Evolutionary conservation across 805 yeast species (phyloP).

Genomic region (Cyberlindnera maclurae): DNA sequence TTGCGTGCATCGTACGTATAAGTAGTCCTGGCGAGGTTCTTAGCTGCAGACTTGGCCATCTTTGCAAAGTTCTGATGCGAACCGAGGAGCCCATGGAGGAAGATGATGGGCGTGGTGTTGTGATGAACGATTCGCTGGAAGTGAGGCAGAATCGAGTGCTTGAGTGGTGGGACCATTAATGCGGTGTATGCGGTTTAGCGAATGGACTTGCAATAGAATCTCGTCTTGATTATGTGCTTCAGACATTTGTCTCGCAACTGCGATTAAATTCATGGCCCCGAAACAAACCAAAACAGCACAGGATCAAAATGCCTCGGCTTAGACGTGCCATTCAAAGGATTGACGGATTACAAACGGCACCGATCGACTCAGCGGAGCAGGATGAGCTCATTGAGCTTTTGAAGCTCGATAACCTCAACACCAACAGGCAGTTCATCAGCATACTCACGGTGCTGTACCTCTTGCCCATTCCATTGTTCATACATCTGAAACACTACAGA

Average conservation of each 20-base stretch:
- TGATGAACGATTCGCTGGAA: constrained; percentile 3
- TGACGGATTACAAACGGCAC: constrained; percentile 8
- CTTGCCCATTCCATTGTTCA: constrained; percentile 13
- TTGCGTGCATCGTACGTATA: constrained; percentile 45
- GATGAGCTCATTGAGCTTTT: constrained; percentile 15
- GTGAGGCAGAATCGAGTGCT: constrained; percentile 4
- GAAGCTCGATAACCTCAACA: constrained; percentile 6
- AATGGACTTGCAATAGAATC: too few species aligned
- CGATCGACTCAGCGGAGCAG: constrained; percentile 16
- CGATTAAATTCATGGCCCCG: too few species aligned
- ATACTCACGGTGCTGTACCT: constrained; percentile 12
- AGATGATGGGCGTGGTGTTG: constrained; percentile 29
- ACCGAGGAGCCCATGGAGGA: constrained; percentile 53
- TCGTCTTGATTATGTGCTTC: too few species aligned
- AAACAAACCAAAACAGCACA: neutral
- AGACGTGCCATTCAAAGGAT: constrained; percentile 9
- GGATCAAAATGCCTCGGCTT: constrained; percentile 10
- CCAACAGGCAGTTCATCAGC: constrained; percentile 13
- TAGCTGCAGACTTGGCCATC: constrained; percentile 30
- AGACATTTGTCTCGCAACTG: too few species aligned
- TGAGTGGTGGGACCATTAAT: constrained; percentile 1
- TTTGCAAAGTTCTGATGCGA: constrained; percentile 36
- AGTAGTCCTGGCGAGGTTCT: constrained; percentile 27
- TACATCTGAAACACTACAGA: constrained; percentile 10
- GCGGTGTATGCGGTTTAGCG: neutral